Percentiles rank a stretch among this genome's conserved stretches.
Evolutionary conservation across 176 grass and related monocot genomes (phyloP).

Genomic region (Tillandsia leiboldiana): DNA sequence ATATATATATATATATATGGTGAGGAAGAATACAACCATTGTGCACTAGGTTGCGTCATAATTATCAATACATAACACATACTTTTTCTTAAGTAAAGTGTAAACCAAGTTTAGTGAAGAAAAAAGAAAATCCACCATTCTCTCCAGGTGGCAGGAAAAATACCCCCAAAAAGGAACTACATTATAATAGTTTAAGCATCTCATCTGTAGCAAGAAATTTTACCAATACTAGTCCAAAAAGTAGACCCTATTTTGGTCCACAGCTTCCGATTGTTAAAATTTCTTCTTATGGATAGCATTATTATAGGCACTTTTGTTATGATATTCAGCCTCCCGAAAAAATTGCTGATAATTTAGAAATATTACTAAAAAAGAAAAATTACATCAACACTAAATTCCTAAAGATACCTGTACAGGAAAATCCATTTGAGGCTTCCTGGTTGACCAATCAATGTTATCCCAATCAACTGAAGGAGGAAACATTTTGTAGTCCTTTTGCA

Average conservation of each 20-base stretch:
- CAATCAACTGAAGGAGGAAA: constrained; percentile 44
- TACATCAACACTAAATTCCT: neutral
- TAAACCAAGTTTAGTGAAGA: too few species aligned
- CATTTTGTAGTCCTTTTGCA: constrained; percentile 58
- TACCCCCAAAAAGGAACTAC: neutral
- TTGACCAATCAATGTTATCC: constrained; percentile 49
- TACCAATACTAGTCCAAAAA: neutral
- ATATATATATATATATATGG: too few species aligned
- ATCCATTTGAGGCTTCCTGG: constrained; percentile 42
- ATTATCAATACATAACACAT: too few species aligned
- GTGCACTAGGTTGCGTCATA: too few species aligned
- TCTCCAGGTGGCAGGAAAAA: neutral
- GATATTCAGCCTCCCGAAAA: neutral
- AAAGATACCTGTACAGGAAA: constrained; percentile 47
- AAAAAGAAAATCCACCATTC: too few species aligned
- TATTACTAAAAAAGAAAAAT: neutral
- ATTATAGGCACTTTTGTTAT: neutral
- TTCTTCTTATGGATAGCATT: neutral
- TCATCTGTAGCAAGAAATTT: neutral
- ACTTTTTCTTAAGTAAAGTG: too few species aligned
- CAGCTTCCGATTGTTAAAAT: neutral
- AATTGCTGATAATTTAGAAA: neutral
- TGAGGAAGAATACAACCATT: too few species aligned
- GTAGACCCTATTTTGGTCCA: neutral
- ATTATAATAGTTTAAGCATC: neutral